Percentiles rank a stretch among this genome's conserved stretches.
Conservation (phyloP, 331 rosid genomes). For the Arachis monticola region DNA sequence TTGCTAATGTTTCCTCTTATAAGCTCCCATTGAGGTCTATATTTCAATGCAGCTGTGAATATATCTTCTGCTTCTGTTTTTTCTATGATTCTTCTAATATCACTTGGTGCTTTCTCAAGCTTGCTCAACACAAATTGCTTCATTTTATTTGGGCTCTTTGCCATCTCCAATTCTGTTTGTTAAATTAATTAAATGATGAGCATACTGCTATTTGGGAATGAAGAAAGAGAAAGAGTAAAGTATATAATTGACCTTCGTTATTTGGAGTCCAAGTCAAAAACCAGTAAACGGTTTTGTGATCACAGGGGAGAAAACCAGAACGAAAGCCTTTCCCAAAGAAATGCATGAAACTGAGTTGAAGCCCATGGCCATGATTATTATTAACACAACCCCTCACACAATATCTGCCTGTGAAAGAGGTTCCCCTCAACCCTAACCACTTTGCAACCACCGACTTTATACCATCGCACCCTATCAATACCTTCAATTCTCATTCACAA, state of each 20-base stretch:
- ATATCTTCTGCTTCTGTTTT: slow-evolving; percentile 36
- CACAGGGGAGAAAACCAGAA: slow-evolving; percentile 50
- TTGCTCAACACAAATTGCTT: slow-evolving; percentile 50
- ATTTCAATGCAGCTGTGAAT: slow-evolving; percentile 44
- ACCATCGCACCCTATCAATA: slow-evolving; percentile 71
- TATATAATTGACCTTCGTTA: background rate
- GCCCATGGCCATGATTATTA: slow-evolving; percentile 34
- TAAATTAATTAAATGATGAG: background rate
- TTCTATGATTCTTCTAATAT: slow-evolving; percentile 40
- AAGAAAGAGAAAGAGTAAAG: no score
- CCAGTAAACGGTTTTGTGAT: slow-evolving; percentile 54
- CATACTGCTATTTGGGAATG: background rate
- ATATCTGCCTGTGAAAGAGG: slow-evolving; percentile 53
- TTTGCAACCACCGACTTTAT: slow-evolving; percentile 67
- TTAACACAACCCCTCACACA: slow-evolving; percentile 49
- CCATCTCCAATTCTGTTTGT: slow-evolving; percentile 45
- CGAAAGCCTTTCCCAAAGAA: slow-evolving; percentile 62
- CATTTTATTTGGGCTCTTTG: slow-evolving; percentile 40
- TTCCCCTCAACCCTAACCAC: slow-evolving; percentile 62
- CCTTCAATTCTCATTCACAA: no score
- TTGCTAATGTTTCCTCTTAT: slow-evolving; percentile 49
- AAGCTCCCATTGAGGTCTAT: slow-evolving; percentile 54
- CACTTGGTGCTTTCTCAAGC: slow-evolving; percentile 42
- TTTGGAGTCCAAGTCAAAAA: slow-evolving; percentile 52
- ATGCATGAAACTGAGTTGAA: slow-evolving; percentile 51